phyloP scores from a whole-genome alignment of 192 early-diverging fungal genomes.

The Entrophospora sp. region DNA sequence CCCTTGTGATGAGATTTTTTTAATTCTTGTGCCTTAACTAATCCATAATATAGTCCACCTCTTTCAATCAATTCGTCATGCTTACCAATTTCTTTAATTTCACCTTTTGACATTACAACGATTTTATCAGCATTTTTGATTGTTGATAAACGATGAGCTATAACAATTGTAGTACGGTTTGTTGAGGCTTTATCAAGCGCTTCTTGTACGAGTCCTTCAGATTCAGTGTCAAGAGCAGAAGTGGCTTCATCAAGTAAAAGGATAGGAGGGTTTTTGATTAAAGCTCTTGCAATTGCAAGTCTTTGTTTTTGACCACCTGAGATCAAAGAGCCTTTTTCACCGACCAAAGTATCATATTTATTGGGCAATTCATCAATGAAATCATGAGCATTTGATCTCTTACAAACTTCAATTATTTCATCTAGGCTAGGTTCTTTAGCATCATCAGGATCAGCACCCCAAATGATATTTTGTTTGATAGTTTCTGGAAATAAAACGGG shows the following conservation, averaged over 20 bases:
- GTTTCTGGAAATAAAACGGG: constrained; percentile 75
- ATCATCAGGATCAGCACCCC: background rate
- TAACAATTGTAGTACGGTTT: constrained; percentile 79
- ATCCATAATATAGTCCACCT: constrained; percentile 46
- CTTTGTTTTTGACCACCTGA: constrained; percentile 96
- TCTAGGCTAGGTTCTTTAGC: constrained; percentile 22
- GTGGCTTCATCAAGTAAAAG: constrained; percentile 85
- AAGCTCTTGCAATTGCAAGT: constrained; percentile 88
- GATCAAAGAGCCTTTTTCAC: constrained; percentile 70
- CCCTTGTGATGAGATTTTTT: constrained; percentile 23
- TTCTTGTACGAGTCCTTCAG: constrained; percentile 68
- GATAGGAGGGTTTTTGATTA: constrained; percentile 80
- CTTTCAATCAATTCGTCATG: constrained; percentile 62
- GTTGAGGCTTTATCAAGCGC: constrained; percentile 65
- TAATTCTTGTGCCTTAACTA: constrained; percentile 58
- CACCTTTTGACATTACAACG: constrained; percentile 66
- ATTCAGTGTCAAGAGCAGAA: constrained; percentile 74
- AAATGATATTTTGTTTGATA: constrained; percentile 72
- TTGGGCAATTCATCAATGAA: constrained; percentile 68
- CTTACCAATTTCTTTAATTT: constrained; percentile 62
- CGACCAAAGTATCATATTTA: constrained; percentile 81
- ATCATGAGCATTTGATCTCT: constrained; percentile 62
- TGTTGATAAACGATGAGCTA: constrained; percentile 86
- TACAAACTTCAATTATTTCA: constrained; percentile 39
- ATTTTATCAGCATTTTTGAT: constrained; percentile 79